These are phyloP conservation scores for Trametes punicea DNA, from an alignment of 768 basidiomycete species.

Conservation along the genomic window DNA sequence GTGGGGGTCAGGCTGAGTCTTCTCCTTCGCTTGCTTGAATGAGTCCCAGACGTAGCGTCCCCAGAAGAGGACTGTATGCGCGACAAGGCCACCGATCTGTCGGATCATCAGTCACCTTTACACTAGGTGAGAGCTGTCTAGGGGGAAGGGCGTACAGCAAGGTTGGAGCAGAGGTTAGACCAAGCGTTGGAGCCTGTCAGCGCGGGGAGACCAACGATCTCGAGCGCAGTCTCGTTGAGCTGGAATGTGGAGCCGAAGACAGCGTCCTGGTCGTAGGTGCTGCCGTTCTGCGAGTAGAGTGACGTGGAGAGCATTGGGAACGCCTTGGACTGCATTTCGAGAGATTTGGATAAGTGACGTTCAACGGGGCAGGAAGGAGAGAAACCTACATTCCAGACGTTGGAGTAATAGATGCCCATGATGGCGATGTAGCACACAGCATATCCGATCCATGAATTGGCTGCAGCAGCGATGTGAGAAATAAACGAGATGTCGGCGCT, in stretches of 20 bases:
- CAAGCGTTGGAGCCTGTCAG: conserved; percentile 49
- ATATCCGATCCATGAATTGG: conserved; percentile 57
- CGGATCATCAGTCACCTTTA: background rate
- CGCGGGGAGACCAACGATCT: conserved; percentile 40
- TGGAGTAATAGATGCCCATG: conserved; percentile 58
- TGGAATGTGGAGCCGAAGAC: conserved; percentile 51
- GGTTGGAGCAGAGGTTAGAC: conserved; percentile 45
- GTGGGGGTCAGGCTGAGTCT: conserved; percentile 54
- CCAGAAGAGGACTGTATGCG: conserved; percentile 58
- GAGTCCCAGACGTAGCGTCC: conserved; percentile 46
- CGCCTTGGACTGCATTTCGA: conserved; percentile 38
- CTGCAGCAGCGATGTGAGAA: conserved; percentile 26
- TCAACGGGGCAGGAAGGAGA: conserved; percentile 24
- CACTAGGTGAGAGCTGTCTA: background rate
- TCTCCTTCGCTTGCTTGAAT: conserved; percentile 45
- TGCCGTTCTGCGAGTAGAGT: conserved; percentile 53
- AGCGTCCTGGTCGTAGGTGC: conserved; percentile 48
- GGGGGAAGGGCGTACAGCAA: conserved; percentile 35
- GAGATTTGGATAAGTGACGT: background rate
- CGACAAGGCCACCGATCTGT: conserved; percentile 58
- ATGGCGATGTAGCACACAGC: conserved; percentile 50
- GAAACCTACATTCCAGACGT: conserved; percentile 50
- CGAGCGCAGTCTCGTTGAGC: conserved; percentile 53
- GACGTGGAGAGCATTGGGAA: conserved; percentile 63
- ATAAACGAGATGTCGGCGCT: background rate